Evolutionary conservation across 495 filamentous ascomycete species (phyloP).

Genomic region (Lasiosphaeriaceae sp.): DNA sequence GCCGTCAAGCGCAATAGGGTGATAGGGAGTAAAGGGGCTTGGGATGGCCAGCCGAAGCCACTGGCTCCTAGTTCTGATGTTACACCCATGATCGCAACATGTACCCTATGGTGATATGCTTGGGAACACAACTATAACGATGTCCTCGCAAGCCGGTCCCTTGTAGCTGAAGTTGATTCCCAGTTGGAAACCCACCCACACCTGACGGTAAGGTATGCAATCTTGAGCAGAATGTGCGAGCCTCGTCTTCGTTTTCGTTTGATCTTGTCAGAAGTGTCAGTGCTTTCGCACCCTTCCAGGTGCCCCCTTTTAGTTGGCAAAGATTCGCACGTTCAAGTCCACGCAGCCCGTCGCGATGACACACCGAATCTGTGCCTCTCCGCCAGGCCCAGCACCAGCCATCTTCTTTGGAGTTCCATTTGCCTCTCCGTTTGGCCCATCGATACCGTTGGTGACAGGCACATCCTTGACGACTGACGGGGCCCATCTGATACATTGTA

Average conservation of each 20-base stretch:
- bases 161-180: not conserved
- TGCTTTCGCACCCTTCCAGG: not conserved
- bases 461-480: slow-evolving; percentile 65
- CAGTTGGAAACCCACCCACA: not conserved
- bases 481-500: slow-evolving; percentile 89
- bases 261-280: not conserved
- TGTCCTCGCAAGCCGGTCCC: not conserved
- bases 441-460: slow-evolving; percentile 48
- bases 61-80: not conserved
- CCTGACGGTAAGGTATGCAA: not conserved
- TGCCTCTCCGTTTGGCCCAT: slow-evolving; percentile 48
- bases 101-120: too few relatives aligned
- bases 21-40: not conserved
- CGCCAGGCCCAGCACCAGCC: slow-evolving; percentile 23
- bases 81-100: not conserved
- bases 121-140: not conserved
- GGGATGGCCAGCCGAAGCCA: too few relatives aligned
- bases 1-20: slow-evolving; percentile 14
- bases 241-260: not conserved
- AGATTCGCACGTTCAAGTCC: slow-evolving; percentile 58
- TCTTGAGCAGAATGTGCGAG: not conserved
- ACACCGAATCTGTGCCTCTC: slow-evolving; percentile 51
- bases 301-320: slow-evolving; percentile 43
- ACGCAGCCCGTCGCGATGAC: slow-evolving; percentile 63
- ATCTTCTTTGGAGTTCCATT: slow-evolving; percentile 48